These are phyloP conservation scores for Rosa lucieae DNA, from an alignment of 306 rosid species.

Conservation along the genomic window DNA sequence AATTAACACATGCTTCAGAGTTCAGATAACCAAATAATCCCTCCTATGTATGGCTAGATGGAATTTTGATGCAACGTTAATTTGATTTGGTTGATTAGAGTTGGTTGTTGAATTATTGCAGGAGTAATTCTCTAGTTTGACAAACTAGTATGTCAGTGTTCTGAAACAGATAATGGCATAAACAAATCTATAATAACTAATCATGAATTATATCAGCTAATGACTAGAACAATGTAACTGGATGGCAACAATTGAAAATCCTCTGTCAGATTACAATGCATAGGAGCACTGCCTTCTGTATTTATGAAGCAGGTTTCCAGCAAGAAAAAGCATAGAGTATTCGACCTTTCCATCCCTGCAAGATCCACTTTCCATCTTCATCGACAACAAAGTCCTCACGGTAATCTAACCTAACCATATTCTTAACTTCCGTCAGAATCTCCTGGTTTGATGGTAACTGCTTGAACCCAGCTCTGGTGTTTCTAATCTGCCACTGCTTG, in stretches of 20 bases:
- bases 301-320: constrained; percentile 8
- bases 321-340: constrained; percentile 22
- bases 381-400: constrained; percentile 26
- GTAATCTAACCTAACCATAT: not conserved
- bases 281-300: not conserved
- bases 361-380: constrained; percentile 31
- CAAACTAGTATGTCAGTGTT: not conserved
- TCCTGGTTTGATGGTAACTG: constrained; percentile 25
- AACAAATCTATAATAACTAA: not conserved
- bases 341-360: constrained; percentile 41
- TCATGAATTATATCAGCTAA: not conserved
- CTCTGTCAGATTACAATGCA: not conserved
- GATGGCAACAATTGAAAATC: not conserved
- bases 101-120: not conserved
- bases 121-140: not conserved
- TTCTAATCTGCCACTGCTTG: constrained; percentile 34
- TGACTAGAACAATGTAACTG: not conserved
- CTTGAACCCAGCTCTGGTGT: constrained; percentile 31
- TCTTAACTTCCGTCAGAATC: constrained; percentile 18
- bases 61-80: not conserved
- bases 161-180: not conserved
- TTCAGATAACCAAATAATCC: not conserved
- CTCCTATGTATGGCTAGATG: not conserved
- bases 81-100: not conserved
- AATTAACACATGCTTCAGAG: not conserved